A percentile compares a stretch with the other conserved stretches of the same genome.
phyloP scores from a whole-genome alignment of 768 basidiomycete genomes.

The Russula abietina region DNA sequence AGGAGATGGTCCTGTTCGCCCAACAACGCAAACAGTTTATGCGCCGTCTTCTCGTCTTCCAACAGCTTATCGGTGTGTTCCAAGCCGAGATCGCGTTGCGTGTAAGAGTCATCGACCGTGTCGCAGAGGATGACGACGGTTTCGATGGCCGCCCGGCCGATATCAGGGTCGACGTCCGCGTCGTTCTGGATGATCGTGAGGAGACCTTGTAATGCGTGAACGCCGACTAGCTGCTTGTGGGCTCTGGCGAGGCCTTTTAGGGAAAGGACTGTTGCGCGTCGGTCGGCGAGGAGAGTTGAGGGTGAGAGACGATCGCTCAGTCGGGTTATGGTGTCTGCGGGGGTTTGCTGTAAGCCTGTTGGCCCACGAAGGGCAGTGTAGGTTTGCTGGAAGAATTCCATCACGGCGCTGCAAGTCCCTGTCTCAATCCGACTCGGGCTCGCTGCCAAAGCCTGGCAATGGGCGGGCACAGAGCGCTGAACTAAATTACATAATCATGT shows the following conservation, averaged over 20 bases:
- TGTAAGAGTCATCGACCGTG: conserved; percentile 47
- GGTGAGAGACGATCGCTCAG: conserved; percentile 88
- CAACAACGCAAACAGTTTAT: conserved; percentile 73
- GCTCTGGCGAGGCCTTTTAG: conserved; percentile 91
- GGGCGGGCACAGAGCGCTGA: neutral
- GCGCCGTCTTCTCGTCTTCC: conserved; percentile 59
- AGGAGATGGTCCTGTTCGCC: conserved; percentile 75
- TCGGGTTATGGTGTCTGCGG: conserved; percentile 78
- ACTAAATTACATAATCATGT: neutral
- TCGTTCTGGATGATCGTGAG: conserved; percentile 80
- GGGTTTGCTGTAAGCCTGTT: conserved; percentile 74
- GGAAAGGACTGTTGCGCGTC: conserved; percentile 87
- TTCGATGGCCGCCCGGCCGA: conserved; percentile 88
- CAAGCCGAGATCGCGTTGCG: conserved; percentile 65
- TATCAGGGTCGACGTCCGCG: conserved; percentile 85
- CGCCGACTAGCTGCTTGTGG: conserved; percentile 85
- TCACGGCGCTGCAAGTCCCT: conserved; percentile 28
- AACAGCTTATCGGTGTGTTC: conserved; percentile 80
- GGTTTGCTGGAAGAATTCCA: conserved; percentile 84
- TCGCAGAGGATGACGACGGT: conserved; percentile 84
- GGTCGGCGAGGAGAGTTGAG: conserved; percentile 82
- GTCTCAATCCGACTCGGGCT: neutral
- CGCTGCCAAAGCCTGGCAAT: neutral
- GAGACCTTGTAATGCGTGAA: conserved; percentile 68
- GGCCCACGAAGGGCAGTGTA: conserved; percentile 83